Percentiles rank a stretch among this genome's conserved stretches.
These are phyloP conservation scores for Blastobotrys aristatus DNA, from an alignment of 1,139 yeast species.

Conservation along the genomic window DNA sequence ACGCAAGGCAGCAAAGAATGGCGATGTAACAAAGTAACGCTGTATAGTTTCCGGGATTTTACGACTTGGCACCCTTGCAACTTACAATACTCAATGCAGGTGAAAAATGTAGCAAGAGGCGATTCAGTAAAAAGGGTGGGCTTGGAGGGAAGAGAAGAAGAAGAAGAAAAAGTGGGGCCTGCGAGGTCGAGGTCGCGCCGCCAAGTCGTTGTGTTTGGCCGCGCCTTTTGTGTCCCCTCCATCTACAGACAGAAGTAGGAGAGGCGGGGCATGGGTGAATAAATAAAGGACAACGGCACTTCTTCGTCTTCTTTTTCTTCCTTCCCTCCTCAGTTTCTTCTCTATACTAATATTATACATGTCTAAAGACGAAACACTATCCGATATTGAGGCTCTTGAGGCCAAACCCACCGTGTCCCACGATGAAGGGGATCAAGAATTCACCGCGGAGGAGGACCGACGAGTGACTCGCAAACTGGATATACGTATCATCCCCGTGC, in stretches of 20 bases:
- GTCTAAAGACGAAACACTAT: not conserved
- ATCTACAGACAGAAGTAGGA: no score
- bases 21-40: no score
- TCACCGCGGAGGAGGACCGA: constrained; percentile 8
- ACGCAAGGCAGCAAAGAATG: no score
- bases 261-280: not conserved
- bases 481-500: constrained; percentile 13
- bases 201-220: not conserved
- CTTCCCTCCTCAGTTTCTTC: not conserved
- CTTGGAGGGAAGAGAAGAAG: not conserved
- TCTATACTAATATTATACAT: not conserved
- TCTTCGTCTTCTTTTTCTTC: not conserved
- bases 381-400: not conserved
- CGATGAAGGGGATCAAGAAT: not conserved
- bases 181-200: not conserved
- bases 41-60: not conserved
- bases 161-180: not conserved
- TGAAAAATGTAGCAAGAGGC: not conserved
- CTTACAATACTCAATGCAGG: no score
- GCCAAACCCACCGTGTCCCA: not conserved
- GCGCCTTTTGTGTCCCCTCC: not conserved
- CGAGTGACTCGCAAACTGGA: constrained; percentile 13
- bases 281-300: not conserved
- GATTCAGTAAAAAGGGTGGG: not conserved
- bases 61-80: not conserved